Evolutionary conservation across 2,329 filamentous ascomycete genomes (phyloP).

Genomic region (Aspergillus aculeatus): DNA sequence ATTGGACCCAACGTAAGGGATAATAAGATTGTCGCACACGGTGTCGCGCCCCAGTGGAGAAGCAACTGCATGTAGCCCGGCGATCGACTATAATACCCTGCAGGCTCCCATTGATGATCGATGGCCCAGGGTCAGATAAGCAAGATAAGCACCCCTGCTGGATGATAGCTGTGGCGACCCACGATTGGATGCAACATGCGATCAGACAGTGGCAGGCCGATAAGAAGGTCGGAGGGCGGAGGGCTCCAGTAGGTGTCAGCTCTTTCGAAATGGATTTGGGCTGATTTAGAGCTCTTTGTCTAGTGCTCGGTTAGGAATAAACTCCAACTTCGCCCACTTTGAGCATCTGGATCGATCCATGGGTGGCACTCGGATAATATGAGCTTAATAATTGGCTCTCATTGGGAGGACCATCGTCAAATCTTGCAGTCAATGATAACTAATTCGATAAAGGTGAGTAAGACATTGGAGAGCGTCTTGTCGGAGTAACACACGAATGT

Average conservation of each 20-base stretch:
- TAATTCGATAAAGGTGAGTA: no score
- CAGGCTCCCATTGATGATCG: constrained; percentile 1
- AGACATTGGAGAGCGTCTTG: neutral
- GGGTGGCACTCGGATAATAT: neutral
- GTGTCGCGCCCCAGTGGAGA: neutral
- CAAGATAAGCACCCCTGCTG: constrained; percentile 2
- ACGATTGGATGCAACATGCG: constrained; percentile 1
- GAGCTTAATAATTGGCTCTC: neutral
- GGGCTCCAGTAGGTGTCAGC: neutral
- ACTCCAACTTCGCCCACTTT: neutral
- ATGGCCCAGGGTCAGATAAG: constrained; percentile 4
- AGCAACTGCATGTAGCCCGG: neutral
- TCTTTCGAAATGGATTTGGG: neutral
- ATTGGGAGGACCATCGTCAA: neutral
- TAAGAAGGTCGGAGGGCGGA: neutral
- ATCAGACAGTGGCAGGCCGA: neutral
- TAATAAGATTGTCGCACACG: neutral
- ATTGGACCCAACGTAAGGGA: neutral
- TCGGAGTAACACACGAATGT: neutral
- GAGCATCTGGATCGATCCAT: no score
- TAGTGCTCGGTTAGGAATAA: neutral
- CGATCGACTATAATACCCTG: neutral
- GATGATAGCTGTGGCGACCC: neutral
- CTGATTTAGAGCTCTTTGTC: neutral
- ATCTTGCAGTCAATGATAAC: neutral